Conservation (phyloP, 352 stramenopile genomes). For the Phytophthora ohioensis region DNA sequence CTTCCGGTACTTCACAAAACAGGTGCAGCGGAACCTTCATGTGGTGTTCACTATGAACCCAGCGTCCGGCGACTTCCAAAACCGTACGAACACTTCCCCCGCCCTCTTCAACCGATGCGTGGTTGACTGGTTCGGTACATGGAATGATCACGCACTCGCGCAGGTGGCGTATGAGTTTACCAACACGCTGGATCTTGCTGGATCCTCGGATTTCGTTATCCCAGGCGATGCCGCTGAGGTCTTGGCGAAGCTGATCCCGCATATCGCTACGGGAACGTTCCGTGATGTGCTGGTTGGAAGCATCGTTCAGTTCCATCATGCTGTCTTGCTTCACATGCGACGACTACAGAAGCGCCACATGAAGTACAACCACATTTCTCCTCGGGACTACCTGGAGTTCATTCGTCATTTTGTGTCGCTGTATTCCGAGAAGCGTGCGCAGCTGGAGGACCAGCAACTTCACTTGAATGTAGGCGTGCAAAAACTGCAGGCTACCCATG, state of each 20-base stretch:
- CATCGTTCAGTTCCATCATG: conserved; percentile 91
- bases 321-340: conserved; percentile 85
- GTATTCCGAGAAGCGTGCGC: conserved; percentile 92
- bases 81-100: conserved; percentile 98
- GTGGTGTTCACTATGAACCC: conserved; percentile 99
- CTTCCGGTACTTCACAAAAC: conserved; percentile 97
- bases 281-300: conserved; percentile 82
- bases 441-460: conserved; percentile 97
- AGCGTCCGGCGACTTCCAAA: conserved; percentile 96
- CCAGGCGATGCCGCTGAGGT: conserved; percentile 56
- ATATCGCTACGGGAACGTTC: conserved; percentile 77
- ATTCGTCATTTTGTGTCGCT: conserved; percentile 92
- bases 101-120: conserved; percentile 99
- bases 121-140: conserved; percentile 99
- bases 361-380: conserved; percentile 92
- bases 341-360: conserved; percentile 88
- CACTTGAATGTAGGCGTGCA: conserved; percentile 99
- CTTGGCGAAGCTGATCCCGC: conserved; percentile 68
- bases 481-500: conserved; percentile 98
- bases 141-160: conserved; percentile 97
- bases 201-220: conserved; percentile 79
- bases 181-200: conserved; percentile 94
- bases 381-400: conserved; percentile 94
- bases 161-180: conserved; percentile 99
- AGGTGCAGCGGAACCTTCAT: conserved; percentile 99